These are phyloP conservation scores for Yamagishiella unicocca DNA, from an alignment of 139 green algal species.

Conservation along the genomic window DNA sequence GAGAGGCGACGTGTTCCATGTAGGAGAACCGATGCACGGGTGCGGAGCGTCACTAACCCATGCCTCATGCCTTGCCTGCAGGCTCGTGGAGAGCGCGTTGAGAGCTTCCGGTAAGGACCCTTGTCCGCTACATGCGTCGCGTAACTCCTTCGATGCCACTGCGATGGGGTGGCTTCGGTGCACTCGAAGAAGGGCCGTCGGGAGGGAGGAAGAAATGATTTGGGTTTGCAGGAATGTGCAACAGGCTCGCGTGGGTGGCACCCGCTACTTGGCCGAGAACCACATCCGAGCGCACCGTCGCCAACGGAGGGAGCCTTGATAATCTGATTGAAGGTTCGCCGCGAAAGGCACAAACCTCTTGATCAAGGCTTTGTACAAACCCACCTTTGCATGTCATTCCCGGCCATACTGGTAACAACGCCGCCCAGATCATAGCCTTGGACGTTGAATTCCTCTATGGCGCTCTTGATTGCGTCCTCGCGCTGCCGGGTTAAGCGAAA, in stretches of 20 bases:
- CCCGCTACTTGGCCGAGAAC: no score
- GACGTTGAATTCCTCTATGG: constrained; percentile 83
- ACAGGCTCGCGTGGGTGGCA: no score
- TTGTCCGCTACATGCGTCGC: constrained; percentile 12
- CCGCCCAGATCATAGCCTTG: constrained; percentile 80
- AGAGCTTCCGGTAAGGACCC: constrained; percentile 7
- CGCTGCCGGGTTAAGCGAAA: constrained; percentile 46
- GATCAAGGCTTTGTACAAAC: neutral
- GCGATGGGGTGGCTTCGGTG: constrained; percentile 58
- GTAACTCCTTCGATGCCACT: constrained; percentile 50
- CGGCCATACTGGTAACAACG: constrained; percentile 70
- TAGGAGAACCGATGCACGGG: no score
- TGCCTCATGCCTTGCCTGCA: no score
- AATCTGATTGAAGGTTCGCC: no score
- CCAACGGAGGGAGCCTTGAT: neutral
- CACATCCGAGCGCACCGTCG: neutral
- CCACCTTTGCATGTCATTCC: constrained; percentile 58
- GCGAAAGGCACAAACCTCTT: no score
- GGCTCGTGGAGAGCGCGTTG: constrained; percentile 11
- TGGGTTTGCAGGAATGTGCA: no score
- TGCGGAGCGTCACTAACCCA: no score
- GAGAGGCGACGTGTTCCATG: no score
- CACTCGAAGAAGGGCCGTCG: no score
- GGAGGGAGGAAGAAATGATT: no score
- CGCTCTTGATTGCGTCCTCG: constrained; percentile 80